Base-by-base conservation (phyloP, 2,329 filamentous ascomycete species). In the Epichloe coenophiala region DNA sequence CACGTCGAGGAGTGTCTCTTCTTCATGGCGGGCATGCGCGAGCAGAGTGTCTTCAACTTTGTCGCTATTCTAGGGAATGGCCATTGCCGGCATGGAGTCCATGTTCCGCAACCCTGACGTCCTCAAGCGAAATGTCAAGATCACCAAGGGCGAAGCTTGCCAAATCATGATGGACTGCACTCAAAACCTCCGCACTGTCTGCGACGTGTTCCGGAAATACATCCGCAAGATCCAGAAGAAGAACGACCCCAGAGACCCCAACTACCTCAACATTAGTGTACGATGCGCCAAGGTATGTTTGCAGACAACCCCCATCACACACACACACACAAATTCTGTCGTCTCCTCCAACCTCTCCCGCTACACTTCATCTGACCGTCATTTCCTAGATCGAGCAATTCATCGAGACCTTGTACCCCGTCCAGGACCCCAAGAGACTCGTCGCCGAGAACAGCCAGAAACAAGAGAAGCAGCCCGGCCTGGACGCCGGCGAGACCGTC, bases 1-100 rank as follows among this genome's bases (percentile, higher is more conserved):
- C 86, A 95, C 58, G 85, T 80, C 4, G 89, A 96, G 56, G 89
- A 97, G 63, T 97, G 91, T 64, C 71, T 98, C n/a, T 96, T 90
- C 73, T 98, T 97, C 71, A 88, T 98, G 72, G 91, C 91, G 5
- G 93, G 87, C 45, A 81, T 98, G 56, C 84, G 84, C 58, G 93
- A 98, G 64, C 93, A 98, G 72, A 95, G 88, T 64, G 88, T 95
- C 27, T 98, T 98, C 80, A 98, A 98, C 76, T 98, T 98, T 67
- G 89, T 89, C 45, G 91, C 91, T 51, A 98, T 98, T 56, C 2
- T 93, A 98, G 68, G 76, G 83, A 56, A 98, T 98, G 93, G 93
- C 91, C 49, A 96, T 98, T 65, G 91, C 93, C 8, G 97, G 91
- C 0, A 72, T 97, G 41, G 90, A 96, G 59, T 73, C 88, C 17